phyloP scores from a whole-genome alignment of 1,139 yeast genomes.

The Zygosaccharomyces sapae region DNA sequence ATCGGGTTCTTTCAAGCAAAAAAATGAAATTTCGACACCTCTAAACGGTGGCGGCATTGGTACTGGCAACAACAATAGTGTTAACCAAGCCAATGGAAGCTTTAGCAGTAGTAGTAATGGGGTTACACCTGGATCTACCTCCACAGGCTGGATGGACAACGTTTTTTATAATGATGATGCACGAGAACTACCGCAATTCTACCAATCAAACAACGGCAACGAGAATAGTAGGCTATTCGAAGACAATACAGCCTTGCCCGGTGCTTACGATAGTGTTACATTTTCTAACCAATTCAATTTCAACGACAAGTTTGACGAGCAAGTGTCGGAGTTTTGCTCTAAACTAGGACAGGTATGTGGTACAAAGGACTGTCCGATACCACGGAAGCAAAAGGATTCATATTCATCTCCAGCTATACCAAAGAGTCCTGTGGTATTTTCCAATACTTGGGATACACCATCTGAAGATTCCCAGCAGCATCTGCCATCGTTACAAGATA shows the following conservation, averaged over 20 bases:
- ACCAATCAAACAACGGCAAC: slow-evolving; percentile 1
- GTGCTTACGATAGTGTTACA: slow-evolving; percentile 17
- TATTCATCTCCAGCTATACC: slow-evolving; percentile 9
- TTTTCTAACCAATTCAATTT: slow-evolving; percentile 36
- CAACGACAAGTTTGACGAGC: slow-evolving; percentile 46
- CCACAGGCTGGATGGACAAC: slow-evolving; percentile 28
- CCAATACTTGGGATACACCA: slow-evolving; percentile 16
- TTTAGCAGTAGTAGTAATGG: slow-evolving; percentile 9
- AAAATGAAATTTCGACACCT: slow-evolving; percentile 3
- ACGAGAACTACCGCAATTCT: slow-evolving; percentile 16
- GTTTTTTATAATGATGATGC: slow-evolving; percentile 23
- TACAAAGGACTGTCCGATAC: slow-evolving; percentile 64
- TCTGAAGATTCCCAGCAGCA: slow-evolving; percentile 11
- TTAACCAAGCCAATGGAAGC: slow-evolving; percentile 1
- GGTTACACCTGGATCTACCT: slow-evolving; percentile 15
- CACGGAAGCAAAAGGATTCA: slow-evolving; percentile 38
- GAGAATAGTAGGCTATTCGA: slow-evolving; percentile 1
- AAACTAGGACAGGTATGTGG: slow-evolving; percentile 82
- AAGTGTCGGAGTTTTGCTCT: slow-evolving; percentile 62
- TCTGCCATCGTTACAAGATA: slow-evolving; percentile 6
- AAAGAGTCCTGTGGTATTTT: slow-evolving; percentile 7
- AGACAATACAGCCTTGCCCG: slow-evolving; percentile 4
- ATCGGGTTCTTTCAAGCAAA: slow-evolving; percentile 6
- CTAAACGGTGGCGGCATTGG: neutral
- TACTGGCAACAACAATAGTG: no score